phyloP scores from a whole-genome alignment of 2,329 filamentous ascomycete genomes.

The Exserohilum rostratum region DNA sequence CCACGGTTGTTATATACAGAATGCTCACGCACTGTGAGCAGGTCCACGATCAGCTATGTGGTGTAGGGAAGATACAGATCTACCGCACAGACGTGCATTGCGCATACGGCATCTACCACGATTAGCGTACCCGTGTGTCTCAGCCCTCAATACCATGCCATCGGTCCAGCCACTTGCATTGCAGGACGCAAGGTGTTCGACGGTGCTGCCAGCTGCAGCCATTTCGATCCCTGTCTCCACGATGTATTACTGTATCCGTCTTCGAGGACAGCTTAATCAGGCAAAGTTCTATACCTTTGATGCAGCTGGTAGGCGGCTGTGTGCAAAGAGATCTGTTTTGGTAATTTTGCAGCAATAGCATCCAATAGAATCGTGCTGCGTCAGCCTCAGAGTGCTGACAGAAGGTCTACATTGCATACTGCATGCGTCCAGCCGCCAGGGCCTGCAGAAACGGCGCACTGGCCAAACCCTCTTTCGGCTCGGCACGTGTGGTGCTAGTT shows the following conservation, averaged over 20 bases:
- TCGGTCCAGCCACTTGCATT: background rate
- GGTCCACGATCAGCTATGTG: background rate
- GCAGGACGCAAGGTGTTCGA: background rate
- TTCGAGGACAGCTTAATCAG: background rate
- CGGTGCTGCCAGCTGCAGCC: constrained; percentile 5
- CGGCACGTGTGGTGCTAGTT: background rate
- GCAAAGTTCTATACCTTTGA: background rate
- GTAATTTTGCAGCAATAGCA: constrained; percentile 3
- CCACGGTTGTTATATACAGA: constrained; percentile 15
- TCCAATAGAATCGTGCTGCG: constrained; percentile 7
- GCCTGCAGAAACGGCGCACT: background rate
- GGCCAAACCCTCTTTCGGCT: background rate
- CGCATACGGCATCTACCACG: constrained; percentile 6
- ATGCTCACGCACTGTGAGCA: constrained; percentile 1
- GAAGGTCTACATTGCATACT: background rate
- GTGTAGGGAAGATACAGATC: constrained; percentile 9
- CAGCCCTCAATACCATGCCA: constrained; percentile 1
- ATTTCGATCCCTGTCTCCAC: constrained; percentile 3
- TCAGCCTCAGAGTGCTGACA: constrained; percentile 11
- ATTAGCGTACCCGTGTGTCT: constrained; percentile 9
- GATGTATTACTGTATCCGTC: background rate
- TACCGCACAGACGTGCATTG: constrained; percentile 4
- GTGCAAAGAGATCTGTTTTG: constrained; percentile 1
- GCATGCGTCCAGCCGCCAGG: background rate
- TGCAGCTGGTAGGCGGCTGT: constrained; percentile 6